A percentile compares a stretch with the other conserved stretches of the same genome.
Conservation (phyloP, 75 land plant genomes). For the Picea sitchensis region DNA sequence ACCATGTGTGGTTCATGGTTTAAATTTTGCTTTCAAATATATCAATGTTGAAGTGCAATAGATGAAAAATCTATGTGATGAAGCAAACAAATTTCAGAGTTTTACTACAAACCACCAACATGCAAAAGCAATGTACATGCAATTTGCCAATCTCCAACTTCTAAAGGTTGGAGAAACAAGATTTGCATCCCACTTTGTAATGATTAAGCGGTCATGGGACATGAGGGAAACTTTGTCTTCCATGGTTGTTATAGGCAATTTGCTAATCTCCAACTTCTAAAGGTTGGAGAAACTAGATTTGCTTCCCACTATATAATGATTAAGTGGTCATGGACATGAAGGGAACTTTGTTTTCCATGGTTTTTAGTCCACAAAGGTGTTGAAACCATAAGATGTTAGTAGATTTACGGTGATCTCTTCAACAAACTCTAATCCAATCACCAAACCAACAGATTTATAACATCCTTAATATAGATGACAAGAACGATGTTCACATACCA, state of each 20-base stretch:
- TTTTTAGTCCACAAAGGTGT: background rate
- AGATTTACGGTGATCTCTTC: no score
- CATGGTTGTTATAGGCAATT: background rate
- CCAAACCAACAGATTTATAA: no score
- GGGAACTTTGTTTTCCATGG: no score
- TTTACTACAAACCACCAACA: background rate
- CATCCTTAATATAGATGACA: no score
- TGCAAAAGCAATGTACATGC: background rate
- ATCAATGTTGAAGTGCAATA: background rate
- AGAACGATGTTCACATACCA: no score
- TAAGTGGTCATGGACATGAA: background rate
- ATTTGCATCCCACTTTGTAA: background rate
- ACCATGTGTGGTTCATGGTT: background rate
- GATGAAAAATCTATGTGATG: background rate
- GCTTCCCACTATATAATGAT: background rate
- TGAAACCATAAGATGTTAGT: no score
- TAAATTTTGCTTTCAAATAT: background rate
- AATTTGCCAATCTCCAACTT: background rate
- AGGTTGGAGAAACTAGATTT: background rate
- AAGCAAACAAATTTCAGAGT: background rate
- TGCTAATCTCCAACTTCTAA: background rate
- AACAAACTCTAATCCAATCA: no score
- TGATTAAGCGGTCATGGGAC: background rate
- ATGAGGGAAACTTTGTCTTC: background rate
- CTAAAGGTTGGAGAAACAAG: background rate